These are phyloP conservation scores for Rubroboletus satanas DNA, from an alignment of 768 basidiomycete genomes.

Conservation along the genomic window DNA sequence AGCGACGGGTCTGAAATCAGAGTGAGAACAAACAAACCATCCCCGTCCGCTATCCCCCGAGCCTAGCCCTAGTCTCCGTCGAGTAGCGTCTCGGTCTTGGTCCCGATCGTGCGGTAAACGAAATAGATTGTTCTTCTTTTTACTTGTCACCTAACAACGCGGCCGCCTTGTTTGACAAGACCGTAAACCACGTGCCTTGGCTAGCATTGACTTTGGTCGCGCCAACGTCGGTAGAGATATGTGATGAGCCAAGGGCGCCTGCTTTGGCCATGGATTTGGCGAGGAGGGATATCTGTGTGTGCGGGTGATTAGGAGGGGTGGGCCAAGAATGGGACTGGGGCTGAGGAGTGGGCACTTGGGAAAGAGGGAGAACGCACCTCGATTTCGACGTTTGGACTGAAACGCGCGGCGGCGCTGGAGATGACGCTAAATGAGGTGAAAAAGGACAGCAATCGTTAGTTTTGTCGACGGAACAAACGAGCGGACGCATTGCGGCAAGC, in stretches of 20 bases:
- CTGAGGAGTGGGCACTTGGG: too few species aligned
- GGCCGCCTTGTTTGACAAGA: constrained; percentile 54
- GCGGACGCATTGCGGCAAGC: too few species aligned
- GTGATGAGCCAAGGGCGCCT: constrained; percentile 50
- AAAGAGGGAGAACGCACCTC: constrained; percentile 31
- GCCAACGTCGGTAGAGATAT: constrained; percentile 41
- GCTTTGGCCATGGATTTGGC: constrained; percentile 53
- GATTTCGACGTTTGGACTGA: constrained; percentile 41
- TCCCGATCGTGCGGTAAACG: neutral
- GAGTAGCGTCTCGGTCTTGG: neutral
- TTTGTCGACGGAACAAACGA: neutral
- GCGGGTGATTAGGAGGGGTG: neutral
- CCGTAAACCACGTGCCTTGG: constrained; percentile 42
- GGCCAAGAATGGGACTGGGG: too few species aligned
- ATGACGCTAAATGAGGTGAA: constrained; percentile 30
- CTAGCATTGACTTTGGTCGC: constrained; percentile 38
- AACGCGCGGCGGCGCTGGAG: constrained; percentile 34
- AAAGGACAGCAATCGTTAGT: neutral
- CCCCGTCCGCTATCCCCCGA: neutral
- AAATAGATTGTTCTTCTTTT: neutral
- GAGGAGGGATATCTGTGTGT: constrained; percentile 44
- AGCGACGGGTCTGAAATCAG: neutral
- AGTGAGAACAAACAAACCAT: neutral
- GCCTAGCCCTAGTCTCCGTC: neutral
- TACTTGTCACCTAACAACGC: constrained; percentile 34